Evolutionary conservation across 495 filamentous ascomycete genomes (phyloP).

Genomic region (Penicillium angulare): DNA sequence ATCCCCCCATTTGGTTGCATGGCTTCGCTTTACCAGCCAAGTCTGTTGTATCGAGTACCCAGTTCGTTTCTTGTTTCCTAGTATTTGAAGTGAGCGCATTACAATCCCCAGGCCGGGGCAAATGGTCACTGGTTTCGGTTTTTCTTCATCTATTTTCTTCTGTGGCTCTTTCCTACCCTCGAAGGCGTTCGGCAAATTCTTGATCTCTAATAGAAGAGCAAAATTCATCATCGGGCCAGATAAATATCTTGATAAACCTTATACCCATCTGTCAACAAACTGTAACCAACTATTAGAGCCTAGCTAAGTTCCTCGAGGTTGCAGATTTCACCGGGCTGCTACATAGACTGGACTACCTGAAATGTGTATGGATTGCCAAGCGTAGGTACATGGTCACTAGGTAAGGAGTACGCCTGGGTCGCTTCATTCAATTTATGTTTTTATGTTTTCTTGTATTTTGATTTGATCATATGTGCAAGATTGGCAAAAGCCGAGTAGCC

Average conservation of each 20-base stretch:
- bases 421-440: background rate
- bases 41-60: constrained; percentile 30
- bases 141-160: constrained; percentile 6
- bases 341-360: no score
- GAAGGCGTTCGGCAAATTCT: constrained; percentile 32
- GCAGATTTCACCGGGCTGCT: no score
- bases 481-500: constrained; percentile 2
- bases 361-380: no score
- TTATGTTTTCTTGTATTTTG: background rate
- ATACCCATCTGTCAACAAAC: no score
- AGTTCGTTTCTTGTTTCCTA: constrained; percentile 21
- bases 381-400: no score
- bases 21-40: constrained; percentile 15
- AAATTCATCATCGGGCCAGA: constrained; percentile 16
- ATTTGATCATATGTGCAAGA: constrained; percentile 5
- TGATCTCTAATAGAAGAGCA: constrained; percentile 29
- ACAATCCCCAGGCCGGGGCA: constrained; percentile 12
- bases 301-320: no score
- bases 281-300: no score
- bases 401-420: no score
- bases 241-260: constrained; percentile 7
- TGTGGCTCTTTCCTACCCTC: constrained; percentile 13
- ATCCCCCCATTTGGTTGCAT: constrained; percentile 14
- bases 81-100: constrained; percentile 34
- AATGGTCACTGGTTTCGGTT: constrained; percentile 21